Base-by-base conservation (phyloP, 371 early-diverging fungal species). In the Lichtheimia ornata region DNA sequence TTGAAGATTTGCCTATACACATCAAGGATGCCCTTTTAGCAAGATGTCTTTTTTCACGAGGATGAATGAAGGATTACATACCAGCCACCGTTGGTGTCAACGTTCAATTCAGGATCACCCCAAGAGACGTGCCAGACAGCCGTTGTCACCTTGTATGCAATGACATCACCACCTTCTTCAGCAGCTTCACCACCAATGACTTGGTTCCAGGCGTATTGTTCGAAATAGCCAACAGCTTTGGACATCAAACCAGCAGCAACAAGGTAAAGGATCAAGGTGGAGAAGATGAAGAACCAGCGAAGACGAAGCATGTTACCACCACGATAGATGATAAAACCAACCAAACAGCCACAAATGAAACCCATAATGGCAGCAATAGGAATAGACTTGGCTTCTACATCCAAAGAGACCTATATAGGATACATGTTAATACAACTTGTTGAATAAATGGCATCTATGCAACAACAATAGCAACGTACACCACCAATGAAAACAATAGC, bases 401-500 rank as follows among this genome's bases (percentile, higher is more conserved):
- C 77, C 47, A 93, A 70, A 0, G 90, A 85, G n/a, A 94, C 86
- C 83, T 82, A 75, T 2, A 4, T 20, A 2, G 2, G 6, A 47
- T 47, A 22, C 11, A 1, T 47, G 22, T 47, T 47, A 47, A 15
- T 12, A 47, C 11, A 1, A 17, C 2, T 47, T 13, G 47, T 47
- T 13, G 47, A 18, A 47, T n/a, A 13, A 22, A 22, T 47, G 47
- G 0, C 2, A 47, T 47, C 5, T 47, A 47, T 43, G 25, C 13
- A 56, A 14, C 44, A n/a, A 54, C 77, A 80, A 59, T 65, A 22
- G n/a, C n/a, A n/a, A 87, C 72, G 76, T 67, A 93, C 91, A 54
- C 95, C 95, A 54, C 87, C 93, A 52, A 93, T 82, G 68, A 95
- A 91, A 6, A 95, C 87, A 4, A 95, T 83, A 11, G 90, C 85